Conservation (phyloP, 164 flowering plant genomes). For the Brasenia schreberi region DNA sequence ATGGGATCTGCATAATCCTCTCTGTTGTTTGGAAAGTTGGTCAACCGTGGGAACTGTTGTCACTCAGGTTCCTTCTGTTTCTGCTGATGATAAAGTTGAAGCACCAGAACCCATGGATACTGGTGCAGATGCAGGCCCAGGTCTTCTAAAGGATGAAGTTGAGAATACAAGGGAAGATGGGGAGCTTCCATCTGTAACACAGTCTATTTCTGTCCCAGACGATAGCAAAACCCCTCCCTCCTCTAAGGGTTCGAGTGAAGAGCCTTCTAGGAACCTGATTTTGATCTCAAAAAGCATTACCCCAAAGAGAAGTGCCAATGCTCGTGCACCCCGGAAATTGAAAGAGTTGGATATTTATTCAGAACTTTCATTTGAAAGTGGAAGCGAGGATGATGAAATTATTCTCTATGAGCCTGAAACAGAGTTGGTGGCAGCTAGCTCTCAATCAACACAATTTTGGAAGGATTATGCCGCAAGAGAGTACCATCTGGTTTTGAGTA, state of each 20-base stretch:
- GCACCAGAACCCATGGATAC: conserved; percentile 24
- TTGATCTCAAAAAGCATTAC: conserved; percentile 54
- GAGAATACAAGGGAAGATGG: conserved; percentile 81
- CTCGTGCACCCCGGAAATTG: conserved; percentile 46
- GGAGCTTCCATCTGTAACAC: conserved; percentile 62
- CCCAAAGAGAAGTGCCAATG: conserved; percentile 29
- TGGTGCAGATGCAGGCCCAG: conserved; percentile 28
- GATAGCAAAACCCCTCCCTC: conserved; percentile 18
- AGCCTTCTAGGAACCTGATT: conserved; percentile 38
- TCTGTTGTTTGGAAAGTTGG: conserved; percentile 58
- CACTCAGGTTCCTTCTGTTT: conserved; percentile 21
- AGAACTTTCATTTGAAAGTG: conserved; percentile 55
- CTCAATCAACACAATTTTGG: conserved; percentile 34
- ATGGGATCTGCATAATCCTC: conserved; percentile 60
- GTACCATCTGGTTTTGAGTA: conserved; percentile 39
- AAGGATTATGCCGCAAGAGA: conserved; percentile 49
- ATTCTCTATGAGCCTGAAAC: conserved; percentile 23
- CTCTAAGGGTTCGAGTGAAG: conserved; percentile 27
- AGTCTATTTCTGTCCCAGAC: conserved; percentile 18
- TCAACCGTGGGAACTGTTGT: conserved; percentile 20
- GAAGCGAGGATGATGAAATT: conserved; percentile 62
- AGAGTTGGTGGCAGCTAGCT: conserved; percentile 17
- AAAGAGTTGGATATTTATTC: conserved; percentile 36
- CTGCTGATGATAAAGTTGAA: conserved; percentile 27
- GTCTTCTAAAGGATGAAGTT: conserved; percentile 37